Conservation (phyloP, 2,329 filamentous ascomycete species). For the Aureobasidium sp. region DNA sequence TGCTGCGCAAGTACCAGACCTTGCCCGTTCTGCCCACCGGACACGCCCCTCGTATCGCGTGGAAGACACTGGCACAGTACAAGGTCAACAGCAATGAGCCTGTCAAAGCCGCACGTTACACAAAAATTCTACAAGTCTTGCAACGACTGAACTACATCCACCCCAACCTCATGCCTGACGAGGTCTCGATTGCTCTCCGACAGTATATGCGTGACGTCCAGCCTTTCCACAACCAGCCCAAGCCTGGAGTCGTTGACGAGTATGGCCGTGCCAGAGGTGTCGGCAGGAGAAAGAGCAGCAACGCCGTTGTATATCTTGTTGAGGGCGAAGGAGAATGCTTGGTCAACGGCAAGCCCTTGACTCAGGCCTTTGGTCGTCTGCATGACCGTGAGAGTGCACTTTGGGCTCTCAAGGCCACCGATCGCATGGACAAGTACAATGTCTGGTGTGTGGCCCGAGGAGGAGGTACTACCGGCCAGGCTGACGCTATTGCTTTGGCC, state of each 20-base stretch:
- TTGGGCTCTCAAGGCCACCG: constrained; percentile 79
- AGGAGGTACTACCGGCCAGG: constrained; percentile 89
- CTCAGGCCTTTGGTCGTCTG: constrained; percentile 73
- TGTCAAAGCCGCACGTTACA: constrained; percentile 71
- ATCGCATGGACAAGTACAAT: constrained; percentile 91
- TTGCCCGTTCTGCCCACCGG: constrained; percentile 62
- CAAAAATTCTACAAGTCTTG: constrained; percentile 65
- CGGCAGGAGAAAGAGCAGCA: constrained; percentile 80
- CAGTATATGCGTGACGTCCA: constrained; percentile 71
- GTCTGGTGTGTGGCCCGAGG: constrained; percentile 80
- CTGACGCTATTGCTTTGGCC: constrained; percentile 86
- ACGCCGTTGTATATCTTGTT: constrained; percentile 78
- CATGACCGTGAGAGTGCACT: constrained; percentile 92
- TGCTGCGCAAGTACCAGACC: constrained; percentile 64
- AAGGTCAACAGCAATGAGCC: constrained; percentile 63
- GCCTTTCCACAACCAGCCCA: constrained; percentile 57
- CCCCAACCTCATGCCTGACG: constrained; percentile 63
- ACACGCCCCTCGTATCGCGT: constrained; percentile 67
- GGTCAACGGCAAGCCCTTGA: constrained; percentile 82
- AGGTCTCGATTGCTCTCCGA: constrained; percentile 58
- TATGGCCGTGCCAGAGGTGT: constrained; percentile 72
- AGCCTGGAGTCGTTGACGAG: constrained; percentile 61
- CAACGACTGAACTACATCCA: constrained; percentile 81
- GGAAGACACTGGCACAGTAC: constrained; percentile 74
- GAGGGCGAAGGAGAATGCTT: constrained; percentile 87